phyloP scores from a whole-genome alignment of 116 monocot genomes.

The Cymodocea nodosa region DNA sequence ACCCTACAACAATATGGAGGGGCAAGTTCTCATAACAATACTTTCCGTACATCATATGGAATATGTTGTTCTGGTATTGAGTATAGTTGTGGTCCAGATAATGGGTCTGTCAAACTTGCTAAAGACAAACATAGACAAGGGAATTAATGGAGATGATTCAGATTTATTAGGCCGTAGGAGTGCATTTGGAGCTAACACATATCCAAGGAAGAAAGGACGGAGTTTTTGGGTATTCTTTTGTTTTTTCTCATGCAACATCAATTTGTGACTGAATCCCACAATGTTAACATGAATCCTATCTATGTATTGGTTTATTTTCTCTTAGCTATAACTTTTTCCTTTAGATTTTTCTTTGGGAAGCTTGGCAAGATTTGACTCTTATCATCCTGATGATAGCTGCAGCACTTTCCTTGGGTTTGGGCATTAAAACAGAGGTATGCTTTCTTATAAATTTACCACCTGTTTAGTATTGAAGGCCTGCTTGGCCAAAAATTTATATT shows the following conservation, averaged over 20 bases:
- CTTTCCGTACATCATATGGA: background rate
- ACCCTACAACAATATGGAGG: slow-evolving; percentile 71
- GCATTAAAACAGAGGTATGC: slow-evolving; percentile 78
- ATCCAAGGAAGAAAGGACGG: slow-evolving; percentile 61
- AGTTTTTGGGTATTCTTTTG: slow-evolving; percentile 46
- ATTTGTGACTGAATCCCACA: too few relatives aligned
- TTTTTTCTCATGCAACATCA: background rate
- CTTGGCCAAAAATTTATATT: too few relatives aligned
- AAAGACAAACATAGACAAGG: slow-evolving; percentile 57
- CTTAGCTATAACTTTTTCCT: background rate
- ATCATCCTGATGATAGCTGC: slow-evolving; percentile 77
- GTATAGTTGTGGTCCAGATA: slow-evolving; percentile 27
- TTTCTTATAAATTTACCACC: background rate
- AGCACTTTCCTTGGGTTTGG: slow-evolving; percentile 65
- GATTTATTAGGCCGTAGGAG: slow-evolving; percentile 45
- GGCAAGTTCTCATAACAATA: slow-evolving; percentile 27
- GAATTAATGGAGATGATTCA: slow-evolving; percentile 47
- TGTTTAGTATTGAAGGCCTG: background rate
- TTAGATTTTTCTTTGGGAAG: slow-evolving; percentile 50
- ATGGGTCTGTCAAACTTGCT: slow-evolving; percentile 54
- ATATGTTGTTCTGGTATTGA: background rate
- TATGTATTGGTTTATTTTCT: background rate
- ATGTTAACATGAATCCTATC: too few relatives aligned
- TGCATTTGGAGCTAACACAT: slow-evolving; percentile 55
- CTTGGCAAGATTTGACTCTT: slow-evolving; percentile 85